Conservation (phyloP, 352 stramenopile genomes). For the Globisporangium cederbergense region DNA sequence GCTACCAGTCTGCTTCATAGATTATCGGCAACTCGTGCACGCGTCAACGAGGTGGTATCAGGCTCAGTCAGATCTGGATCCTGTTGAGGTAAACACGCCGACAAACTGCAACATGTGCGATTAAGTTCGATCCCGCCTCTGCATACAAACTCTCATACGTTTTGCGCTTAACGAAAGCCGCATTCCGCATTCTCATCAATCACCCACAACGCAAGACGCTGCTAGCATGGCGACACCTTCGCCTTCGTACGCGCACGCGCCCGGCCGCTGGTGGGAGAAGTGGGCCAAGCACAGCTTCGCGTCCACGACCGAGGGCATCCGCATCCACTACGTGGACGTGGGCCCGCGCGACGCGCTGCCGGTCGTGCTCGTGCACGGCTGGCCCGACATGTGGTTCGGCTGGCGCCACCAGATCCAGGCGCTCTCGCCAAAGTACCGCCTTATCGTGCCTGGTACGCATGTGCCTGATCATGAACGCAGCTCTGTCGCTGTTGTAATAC, state of each 20-base stretch:
- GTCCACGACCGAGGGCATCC: constrained; percentile 10
- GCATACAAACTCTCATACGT: background rate
- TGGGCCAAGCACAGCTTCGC: constrained; percentile 22
- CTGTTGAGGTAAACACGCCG: constrained; percentile 1
- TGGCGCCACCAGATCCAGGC: constrained; percentile 63
- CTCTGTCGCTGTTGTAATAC: background rate
- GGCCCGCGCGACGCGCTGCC: constrained; percentile 36
- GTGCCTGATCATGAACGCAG: background rate
- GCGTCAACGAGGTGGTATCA: background rate
- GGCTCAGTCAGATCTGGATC: background rate
- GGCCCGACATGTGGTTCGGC: constrained; percentile 56
- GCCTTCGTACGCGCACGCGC: constrained; percentile 13
- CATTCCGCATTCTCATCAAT: background rate
- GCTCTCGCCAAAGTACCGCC: constrained; percentile 38
- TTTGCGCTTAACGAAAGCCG: background rate
- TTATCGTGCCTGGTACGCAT: constrained; percentile 37
- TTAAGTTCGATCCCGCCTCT: background rate
- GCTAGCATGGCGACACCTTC: background rate
- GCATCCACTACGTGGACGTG: constrained; percentile 42
- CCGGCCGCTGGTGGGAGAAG: constrained; percentile 15
- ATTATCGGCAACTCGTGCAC: background rate
- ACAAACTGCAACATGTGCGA: constrained; percentile 2
- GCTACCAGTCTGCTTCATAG: background rate
- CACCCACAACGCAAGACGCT: background rate
- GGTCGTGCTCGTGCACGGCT: constrained; percentile 60